Evolutionary conservation across 129 eudicot species (phyloP), one percentile per base, ranked within the genome.

Genomic region (Artemisia tridentata): DNA sequence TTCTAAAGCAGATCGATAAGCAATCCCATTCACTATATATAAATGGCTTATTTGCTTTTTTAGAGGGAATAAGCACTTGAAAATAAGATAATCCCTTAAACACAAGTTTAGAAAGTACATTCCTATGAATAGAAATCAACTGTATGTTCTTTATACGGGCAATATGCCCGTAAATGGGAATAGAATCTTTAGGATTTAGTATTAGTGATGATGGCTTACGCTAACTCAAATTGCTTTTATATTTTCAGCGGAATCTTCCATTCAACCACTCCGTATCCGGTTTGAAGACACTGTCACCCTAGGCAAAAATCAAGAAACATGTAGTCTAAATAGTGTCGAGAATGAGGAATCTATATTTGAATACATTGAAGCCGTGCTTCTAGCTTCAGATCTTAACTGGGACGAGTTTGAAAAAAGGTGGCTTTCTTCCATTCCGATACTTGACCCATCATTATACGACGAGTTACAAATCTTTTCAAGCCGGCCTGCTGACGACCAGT

Each of bases 391-490:
- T 58, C 78, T 72, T 56, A 78, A 78, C 27, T 78, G 82, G 82
- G 78, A 34, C 13, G 82, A 78, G 47, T 78, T 78, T 50, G 73
- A 65, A 58, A 23, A 65, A 48, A 78, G 74, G 60, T 78, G 82
- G 82, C 73, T 78, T 66, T 72, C 74, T 48, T 72, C 78, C 1
- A 64, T 67, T 43, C 81, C 78, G 71, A 76, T 90, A 76, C 88
- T 95, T 7, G 96, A 95, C 55, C 79, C 87, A 14, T 80, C 93
- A 17, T 69, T 95, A 82, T 82, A 88, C 58, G 79, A 90, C 47
- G 97, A 95, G 63, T 86, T 95, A 14, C 88, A 86, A 71, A 76
- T 82, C 67, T 91, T 95, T 71, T 86, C 96, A 0, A 82, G 79
- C 74, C 86, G 85, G 1, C 81, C 93, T 61, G 29, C 59, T 54